Evolutionary conservation across 495 filamentous ascomycete species (phyloP).

Genomic region (Jackrogersella minutella): DNA sequence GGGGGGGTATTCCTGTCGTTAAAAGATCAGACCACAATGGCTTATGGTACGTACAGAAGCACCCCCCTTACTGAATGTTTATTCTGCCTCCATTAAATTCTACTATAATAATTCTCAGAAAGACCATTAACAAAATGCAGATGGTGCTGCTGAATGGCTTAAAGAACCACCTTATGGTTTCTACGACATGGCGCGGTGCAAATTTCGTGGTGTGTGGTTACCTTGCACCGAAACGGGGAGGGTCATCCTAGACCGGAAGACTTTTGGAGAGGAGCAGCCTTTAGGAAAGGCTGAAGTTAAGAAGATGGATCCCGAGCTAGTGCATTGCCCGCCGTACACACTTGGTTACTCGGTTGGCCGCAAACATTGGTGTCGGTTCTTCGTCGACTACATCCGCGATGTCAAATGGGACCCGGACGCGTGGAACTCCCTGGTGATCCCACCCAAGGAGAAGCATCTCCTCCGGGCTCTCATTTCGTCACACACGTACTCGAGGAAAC

Average conservation of each 20-base stretch:
- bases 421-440: constrained; percentile 78
- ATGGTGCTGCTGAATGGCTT: constrained; percentile 41
- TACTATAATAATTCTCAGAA: background rate
- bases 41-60: constrained; percentile 27
- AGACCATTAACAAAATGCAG: constrained; percentile 9
- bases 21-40: constrained; percentile 30
- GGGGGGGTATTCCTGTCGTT: constrained; percentile 37
- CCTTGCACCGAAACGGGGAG: constrained; percentile 41
- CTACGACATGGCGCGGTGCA: constrained; percentile 29
- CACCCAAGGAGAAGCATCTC: constrained; percentile 79
- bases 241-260: constrained; percentile 43
- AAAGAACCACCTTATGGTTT: constrained; percentile 37
- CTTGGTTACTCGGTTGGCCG: constrained; percentile 82
- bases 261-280: constrained; percentile 41
- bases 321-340: constrained; percentile 64
- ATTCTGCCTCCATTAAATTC: background rate
- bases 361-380: constrained; percentile 85
- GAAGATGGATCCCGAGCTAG: constrained; percentile 50
- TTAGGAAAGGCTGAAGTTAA: constrained; percentile 51
- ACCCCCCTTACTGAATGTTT: background rate
- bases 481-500: constrained; percentile 54
- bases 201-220: constrained; percentile 41
- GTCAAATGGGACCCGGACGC: constrained; percentile 78
- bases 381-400: constrained; percentile 69
- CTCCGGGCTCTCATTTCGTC: constrained; percentile 82